These are phyloP conservation scores for Alternaria sp. DNA, from an alignment of 2,329 filamentous ascomycete genomes.

Conservation along the genomic window DNA sequence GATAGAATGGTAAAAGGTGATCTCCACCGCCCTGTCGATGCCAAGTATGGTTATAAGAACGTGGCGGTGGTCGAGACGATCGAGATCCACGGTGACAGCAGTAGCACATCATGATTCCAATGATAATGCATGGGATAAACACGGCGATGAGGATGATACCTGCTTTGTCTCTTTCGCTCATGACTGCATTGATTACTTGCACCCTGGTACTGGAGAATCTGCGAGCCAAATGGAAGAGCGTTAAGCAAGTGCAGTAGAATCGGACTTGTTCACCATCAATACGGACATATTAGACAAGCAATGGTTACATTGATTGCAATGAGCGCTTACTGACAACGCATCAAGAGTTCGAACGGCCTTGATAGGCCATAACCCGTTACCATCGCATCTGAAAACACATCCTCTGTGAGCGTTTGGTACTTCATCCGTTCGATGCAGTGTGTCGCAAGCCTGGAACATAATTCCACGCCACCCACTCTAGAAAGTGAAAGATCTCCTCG, in stretches of 20 bases:
- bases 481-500: not conserved
- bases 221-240: not conserved
- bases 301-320: not conserved
- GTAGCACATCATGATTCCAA: not conserved
- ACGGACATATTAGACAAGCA: not conserved
- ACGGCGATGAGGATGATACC: not conserved
- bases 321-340: not conserved
- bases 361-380: not conserved
- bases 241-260: not conserved
- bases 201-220: not conserved
- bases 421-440: not conserved
- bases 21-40: not conserved
- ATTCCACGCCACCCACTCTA: not conserved
- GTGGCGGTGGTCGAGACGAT: not conserved
- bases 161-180: not conserved
- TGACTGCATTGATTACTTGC: not conserved
- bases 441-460: not conserved
- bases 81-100: not conserved
- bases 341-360: not conserved
- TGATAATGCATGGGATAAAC: not conserved
- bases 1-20: rapidly evolving
- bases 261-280: not conserved
- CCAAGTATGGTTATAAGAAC: not conserved
- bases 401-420: not conserved
- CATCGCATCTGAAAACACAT: not conserved